Percentiles rank a stretch among this genome's conserved stretches.
These are phyloP conservation scores for Colletotrichum spaethianum DNA, from an alignment of 2,329 filamentous ascomycete species.

Conservation along the genomic window DNA sequence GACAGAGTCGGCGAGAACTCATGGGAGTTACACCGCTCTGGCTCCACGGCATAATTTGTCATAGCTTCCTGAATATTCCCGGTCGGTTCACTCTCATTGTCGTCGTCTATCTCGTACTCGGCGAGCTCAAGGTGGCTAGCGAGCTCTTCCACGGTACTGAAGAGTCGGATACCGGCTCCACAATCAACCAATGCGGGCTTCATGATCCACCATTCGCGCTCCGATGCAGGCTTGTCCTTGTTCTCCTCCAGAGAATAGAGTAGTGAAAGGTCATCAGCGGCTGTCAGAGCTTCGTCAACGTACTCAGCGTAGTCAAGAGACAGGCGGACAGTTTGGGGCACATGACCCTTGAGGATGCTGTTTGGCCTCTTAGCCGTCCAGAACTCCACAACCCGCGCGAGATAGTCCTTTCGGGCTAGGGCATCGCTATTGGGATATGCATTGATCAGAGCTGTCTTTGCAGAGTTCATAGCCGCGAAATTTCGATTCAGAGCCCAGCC, in stretches of 20 bases:
- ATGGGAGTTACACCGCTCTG: constrained; percentile 20
- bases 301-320: constrained; percentile 56
- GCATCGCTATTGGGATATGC: constrained; percentile 57
- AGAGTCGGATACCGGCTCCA: constrained; percentile 56
- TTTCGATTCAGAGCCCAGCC: constrained; percentile 53
- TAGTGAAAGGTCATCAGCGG: constrained; percentile 53
- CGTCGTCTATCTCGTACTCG: constrained; percentile 49
- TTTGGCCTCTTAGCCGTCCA: constrained; percentile 54
- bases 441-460: constrained; percentile 51
- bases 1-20: constrained; percentile 45
- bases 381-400: constrained; percentile 52
- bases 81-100: constrained; percentile 47
- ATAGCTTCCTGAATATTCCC: constrained; percentile 27
- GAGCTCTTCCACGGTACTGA: constrained; percentile 55
- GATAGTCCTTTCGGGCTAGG: constrained; percentile 54
- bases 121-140: constrained; percentile 53
- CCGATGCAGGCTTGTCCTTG: constrained; percentile 43
- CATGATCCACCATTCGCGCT: constrained; percentile 57
- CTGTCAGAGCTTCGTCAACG: constrained; percentile 54
- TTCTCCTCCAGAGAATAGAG: constrained; percentile 54
- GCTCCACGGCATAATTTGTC: neutral
- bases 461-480: constrained; percentile 51
- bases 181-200: constrained; percentile 57
- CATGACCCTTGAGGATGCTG: constrained; percentile 49
- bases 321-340: constrained; percentile 51